These are phyloP conservation scores for Serendipita indica DNA, from an alignment of 768 basidiomycete genomes.

Conservation along the genomic window DNA sequence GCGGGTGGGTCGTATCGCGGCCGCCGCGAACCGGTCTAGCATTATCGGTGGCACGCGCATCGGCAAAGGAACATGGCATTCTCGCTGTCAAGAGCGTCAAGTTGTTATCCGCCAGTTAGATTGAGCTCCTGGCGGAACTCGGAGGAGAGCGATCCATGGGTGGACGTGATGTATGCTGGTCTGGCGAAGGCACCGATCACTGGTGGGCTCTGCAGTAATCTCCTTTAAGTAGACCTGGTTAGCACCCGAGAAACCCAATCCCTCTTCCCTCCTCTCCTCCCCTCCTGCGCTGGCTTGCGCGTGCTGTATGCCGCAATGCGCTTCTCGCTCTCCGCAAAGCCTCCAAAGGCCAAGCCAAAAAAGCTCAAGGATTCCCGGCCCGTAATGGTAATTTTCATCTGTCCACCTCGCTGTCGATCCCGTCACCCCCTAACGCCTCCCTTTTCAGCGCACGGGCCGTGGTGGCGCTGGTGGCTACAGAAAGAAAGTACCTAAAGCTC, in stretches of 20 bases:
- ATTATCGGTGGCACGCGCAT: too few species aligned
- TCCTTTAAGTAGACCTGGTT: background rate
- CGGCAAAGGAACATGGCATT: too few species aligned
- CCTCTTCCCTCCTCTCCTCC: background rate
- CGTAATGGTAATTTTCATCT: background rate
- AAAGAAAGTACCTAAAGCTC: background rate
- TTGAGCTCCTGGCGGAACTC: too few species aligned
- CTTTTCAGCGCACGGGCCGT: conserved; percentile 2
- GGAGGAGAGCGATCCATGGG: too few species aligned
- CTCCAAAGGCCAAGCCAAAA: background rate
- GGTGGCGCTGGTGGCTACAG: background rate
- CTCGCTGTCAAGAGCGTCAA: too few species aligned
- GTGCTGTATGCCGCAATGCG: background rate
- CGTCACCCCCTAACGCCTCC: background rate
- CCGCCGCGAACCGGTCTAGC: too few species aligned
- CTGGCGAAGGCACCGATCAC: too few species aligned
- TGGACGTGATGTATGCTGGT: too few species aligned
- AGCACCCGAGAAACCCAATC: background rate
- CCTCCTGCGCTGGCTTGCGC: background rate
- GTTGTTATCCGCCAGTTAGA: too few species aligned
- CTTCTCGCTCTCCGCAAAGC: conserved; percentile 1
- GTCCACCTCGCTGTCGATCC: background rate
- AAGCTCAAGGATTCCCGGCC: background rate
- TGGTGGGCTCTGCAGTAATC: background rate
- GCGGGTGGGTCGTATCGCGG: too few species aligned